phyloP scores from a whole-genome alignment of 164 flowering plant genomes.

The Annona cherimola region DNA sequence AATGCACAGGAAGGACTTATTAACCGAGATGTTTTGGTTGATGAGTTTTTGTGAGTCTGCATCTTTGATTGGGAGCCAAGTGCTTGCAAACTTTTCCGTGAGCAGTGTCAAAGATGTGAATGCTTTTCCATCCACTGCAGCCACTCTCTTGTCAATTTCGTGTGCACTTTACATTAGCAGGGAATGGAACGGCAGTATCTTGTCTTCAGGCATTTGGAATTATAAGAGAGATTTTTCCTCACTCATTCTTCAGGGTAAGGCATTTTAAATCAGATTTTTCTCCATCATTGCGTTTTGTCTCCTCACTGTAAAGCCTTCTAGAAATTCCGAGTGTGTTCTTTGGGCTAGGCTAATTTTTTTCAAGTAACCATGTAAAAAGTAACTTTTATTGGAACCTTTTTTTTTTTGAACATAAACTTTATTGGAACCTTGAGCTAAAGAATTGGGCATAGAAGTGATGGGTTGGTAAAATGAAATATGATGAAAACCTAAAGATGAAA shows the following conservation, averaged over 20 bases:
- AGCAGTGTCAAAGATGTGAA: conserved; percentile 34
- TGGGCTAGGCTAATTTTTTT: no score
- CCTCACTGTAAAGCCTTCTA: neutral
- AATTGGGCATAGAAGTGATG: no score
- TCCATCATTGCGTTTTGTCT: neutral
- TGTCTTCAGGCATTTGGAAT: conserved; percentile 26
- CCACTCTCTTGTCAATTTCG: conserved; percentile 42
- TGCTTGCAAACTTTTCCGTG: conserved; percentile 61
- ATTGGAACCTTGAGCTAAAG: no score
- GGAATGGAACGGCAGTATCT: conserved; percentile 42
- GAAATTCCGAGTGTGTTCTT: no score
- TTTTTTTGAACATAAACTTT: no score
- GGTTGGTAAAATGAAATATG: no score
- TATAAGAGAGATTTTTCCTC: conserved; percentile 38
- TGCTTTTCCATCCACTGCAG: conserved; percentile 32
- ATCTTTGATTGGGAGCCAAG: conserved; percentile 74
- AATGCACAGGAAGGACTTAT: conserved; percentile 60
- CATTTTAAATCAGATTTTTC: neutral
- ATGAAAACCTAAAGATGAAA: no score
- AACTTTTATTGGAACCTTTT: no score
- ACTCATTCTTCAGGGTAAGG: conserved; percentile 53
- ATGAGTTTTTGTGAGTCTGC: conserved; percentile 78
- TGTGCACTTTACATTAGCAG: conserved; percentile 34
- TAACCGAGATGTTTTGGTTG: conserved; percentile 80
- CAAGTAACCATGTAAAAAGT: no score